phyloP scores from a whole-genome alignment of 192 early-diverging fungal genomes.

The Coemansia sp. region DNA sequence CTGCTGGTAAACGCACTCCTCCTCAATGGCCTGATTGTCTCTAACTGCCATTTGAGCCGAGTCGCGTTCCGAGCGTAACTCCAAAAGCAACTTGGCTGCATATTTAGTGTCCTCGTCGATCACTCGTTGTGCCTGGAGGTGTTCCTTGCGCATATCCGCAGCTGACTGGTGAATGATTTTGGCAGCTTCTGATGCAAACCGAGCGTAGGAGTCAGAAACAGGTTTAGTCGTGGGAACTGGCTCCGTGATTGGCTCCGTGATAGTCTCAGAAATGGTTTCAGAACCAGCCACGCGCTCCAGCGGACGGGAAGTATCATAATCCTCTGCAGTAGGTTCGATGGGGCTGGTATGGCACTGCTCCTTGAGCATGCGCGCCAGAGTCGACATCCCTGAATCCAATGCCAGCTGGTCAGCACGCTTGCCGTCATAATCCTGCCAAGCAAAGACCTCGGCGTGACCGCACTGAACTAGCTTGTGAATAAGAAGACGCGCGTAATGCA shows the following conservation, averaged over 20 bases:
- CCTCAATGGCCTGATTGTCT: not conserved
- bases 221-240: not conserved
- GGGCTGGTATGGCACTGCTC: not conserved
- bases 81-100: slow-evolving; percentile 44
- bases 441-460: slow-evolving; percentile 17
- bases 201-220: slow-evolving; percentile 19
- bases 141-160: slow-evolving; percentile 26
- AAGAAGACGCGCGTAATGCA: slow-evolving; percentile 17
- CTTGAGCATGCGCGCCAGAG: not conserved
- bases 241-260: not conserved
- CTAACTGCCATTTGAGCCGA: slow-evolving; percentile 5
- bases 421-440: slow-evolving; percentile 35
- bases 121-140: slow-evolving; percentile 9
- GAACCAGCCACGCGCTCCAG: not conserved
- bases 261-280: not conserved
- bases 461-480: slow-evolving; percentile 8
- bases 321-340: not conserved
- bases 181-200: slow-evolving; percentile 14
- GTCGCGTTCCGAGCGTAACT: slow-evolving; percentile 43
- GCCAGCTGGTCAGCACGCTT: slow-evolving; percentile 25
- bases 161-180: slow-evolving; percentile 16
- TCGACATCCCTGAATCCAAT: slow-evolving; percentile 1
- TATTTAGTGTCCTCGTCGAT: slow-evolving; percentile 40
- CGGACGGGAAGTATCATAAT: not conserved
- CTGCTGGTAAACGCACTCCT: slow-evolving; percentile 6